Base-by-base conservation (phyloP, 2,329 filamentous ascomycete genomes). In the Fusarium nisikadoi region DNA sequence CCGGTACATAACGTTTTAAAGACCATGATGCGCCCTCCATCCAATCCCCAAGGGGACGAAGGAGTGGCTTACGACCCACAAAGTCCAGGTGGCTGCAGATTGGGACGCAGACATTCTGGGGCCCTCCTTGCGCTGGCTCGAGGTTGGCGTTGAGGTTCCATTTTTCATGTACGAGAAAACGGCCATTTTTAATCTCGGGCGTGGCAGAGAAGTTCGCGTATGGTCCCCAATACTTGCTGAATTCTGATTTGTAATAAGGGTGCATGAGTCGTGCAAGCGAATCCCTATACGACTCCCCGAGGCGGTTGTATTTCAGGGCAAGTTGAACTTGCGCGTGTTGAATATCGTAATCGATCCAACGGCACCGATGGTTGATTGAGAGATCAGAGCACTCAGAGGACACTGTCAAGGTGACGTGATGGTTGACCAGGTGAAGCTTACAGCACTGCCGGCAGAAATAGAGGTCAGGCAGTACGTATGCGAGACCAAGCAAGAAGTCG, bases 321-420 rank as follows among this genome's bases (percentile, higher is more conserved):
- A 52, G 12, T 36, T 52, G 47, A 52, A 52, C 6, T 17, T 52
- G n/a, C 4, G 25, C 31, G 23, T 8, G 6, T 52, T 6, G 47
- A 25, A 52, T 16, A 10, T 36, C 23, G 1, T 16, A 52, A 16
- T 7, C 5, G 47, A 19, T 2, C n/a, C 6, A 35, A 16, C 5
- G 14, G 49, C 23, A 14, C 31, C 49, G 12, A 52, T 35, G 31
- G 23, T 52, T 5, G 31, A 52, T 13, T 23, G 31, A 35, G 2
- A 25, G 2, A 9, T 52, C 49, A 23, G 6, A 2, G 19, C 33
- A 36, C 12, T 12, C 6, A 36, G 3, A 6, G 2, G 17, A 1
- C 4, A 20, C 36, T 8, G 3, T 1, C 11, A 5, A 25, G 17
- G n/a, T 5, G 23, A 0, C 0, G 35, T 9, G 17, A 10, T 17